Percentiles rank a stretch among this genome's conserved stretches.
Conservation (phyloP, 2,329 filamentous ascomycete genomes). For the Epichloe hybrida region DNA sequence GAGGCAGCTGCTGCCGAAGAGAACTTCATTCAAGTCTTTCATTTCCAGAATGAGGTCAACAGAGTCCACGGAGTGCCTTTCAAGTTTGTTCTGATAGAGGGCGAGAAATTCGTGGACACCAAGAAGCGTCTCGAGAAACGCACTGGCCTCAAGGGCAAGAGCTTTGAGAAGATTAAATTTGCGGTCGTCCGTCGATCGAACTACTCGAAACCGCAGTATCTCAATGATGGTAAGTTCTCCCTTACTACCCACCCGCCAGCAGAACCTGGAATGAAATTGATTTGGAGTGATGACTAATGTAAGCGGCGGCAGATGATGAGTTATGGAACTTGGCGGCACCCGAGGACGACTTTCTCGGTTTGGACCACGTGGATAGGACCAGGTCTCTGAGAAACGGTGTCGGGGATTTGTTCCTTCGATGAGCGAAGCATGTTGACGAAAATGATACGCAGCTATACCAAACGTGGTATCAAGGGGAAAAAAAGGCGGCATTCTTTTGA, state of each 20-base stretch:
- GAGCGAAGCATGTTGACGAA: slow-evolving; percentile 7
- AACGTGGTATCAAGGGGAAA: neutral
- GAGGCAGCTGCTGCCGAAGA: slow-evolving; percentile 43
- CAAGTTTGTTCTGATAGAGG: slow-evolving; percentile 75
- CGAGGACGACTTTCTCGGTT: slow-evolving; percentile 48
- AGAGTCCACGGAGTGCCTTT: slow-evolving; percentile 84
- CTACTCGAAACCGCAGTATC: slow-evolving; percentile 67
- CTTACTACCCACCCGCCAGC: neutral
- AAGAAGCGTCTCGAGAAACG: slow-evolving; percentile 89
- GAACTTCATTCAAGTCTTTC: slow-evolving; percentile 66
- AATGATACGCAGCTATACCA: neutral
- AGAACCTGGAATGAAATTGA: too few species aligned
- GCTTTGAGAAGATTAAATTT: slow-evolving; percentile 97
- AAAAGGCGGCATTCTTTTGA: neutral
- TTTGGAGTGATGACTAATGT: neutral
- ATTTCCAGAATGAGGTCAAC: slow-evolving; percentile 81
- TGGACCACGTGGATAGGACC: slow-evolving; percentile 53
- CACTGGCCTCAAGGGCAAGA: slow-evolving; percentile 92
- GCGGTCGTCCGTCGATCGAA: slow-evolving; percentile 58
- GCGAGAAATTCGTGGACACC: slow-evolving; percentile 77
- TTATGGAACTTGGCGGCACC: slow-evolving; percentile 37
- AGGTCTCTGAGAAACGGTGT: slow-evolving; percentile 44
- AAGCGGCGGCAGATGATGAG: slow-evolving; percentile 35
- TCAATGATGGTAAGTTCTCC: slow-evolving; percentile 65
- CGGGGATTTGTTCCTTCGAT: slow-evolving; percentile 48